Percentiles rank a stretch among this genome's conserved stretches.
These are phyloP conservation scores for Sparassis latifolia DNA, from an alignment of 1,284 basidiomycete species.

Conservation along the genomic window DNA sequence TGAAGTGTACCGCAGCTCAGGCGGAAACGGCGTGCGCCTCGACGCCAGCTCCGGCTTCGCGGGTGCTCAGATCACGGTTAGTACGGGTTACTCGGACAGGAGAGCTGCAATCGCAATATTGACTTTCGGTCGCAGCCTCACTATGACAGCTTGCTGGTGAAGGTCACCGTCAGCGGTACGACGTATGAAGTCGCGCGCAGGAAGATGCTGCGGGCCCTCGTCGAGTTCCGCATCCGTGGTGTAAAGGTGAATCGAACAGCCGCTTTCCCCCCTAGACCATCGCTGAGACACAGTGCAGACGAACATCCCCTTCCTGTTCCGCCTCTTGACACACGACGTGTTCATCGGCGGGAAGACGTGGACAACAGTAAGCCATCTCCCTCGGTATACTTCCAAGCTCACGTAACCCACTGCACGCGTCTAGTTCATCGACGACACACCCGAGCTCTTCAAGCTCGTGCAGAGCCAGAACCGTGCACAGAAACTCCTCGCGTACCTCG, in stretches of 20 bases:
- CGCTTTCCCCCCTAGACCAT: not conserved
- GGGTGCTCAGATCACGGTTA: slow-evolving; percentile 95
- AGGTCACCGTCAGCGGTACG: slow-evolving; percentile 93
- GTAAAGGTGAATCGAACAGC: slow-evolving; percentile 69
- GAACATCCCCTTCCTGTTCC: slow-evolving; percentile 99
- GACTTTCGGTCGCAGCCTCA: slow-evolving; percentile 60
- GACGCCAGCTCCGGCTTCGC: slow-evolving; percentile 98
- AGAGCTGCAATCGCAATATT: not conserved
- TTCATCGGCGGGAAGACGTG: slow-evolving; percentile 97
- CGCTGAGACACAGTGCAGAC: slow-evolving; percentile 45
- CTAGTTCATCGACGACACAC: slow-evolving; percentile 98
- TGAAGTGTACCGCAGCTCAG: slow-evolving; percentile 97
- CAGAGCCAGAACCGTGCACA: slow-evolving; percentile 98
- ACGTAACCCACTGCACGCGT: not conserved
- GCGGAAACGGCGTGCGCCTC: slow-evolving; percentile 97
- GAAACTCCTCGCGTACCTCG: slow-evolving; percentile 94
- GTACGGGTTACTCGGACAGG: slow-evolving; percentile 16
- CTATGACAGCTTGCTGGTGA: slow-evolving; percentile 97
- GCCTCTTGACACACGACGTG: slow-evolving; percentile 94
- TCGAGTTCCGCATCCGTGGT: slow-evolving; percentile 99
- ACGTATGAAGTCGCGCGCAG: slow-evolving; percentile 98
- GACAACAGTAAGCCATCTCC: slow-evolving; percentile 72
- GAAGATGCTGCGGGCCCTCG: slow-evolving; percentile 98
- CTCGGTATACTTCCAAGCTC: not conserved
- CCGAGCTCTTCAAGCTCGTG: slow-evolving; percentile 97